Evolutionary conservation across 1,139 yeast genomes (phyloP).

Genomic region (Protomyces gravidus): DNA sequence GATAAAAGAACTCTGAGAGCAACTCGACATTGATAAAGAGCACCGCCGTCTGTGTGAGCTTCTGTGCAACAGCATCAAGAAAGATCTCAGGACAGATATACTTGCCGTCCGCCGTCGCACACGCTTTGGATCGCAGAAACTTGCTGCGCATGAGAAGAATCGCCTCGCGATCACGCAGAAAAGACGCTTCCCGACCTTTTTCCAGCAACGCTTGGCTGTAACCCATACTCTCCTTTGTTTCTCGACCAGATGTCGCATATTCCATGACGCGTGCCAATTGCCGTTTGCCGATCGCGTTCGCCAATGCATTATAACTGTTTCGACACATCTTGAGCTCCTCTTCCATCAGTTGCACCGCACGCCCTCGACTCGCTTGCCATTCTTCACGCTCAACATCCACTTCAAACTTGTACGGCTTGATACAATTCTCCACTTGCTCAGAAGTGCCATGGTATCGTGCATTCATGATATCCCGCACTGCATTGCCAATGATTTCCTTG

Average conservation of each 20-base stretch:
- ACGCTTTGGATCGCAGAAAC: conserved; percentile 68
- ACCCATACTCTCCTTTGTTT: conserved; percentile 45
- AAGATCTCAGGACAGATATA: conserved; percentile 93
- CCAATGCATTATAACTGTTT: conserved; percentile 57
- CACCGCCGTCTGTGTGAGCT: conserved; percentile 87
- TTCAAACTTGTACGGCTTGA: conserved; percentile 94
- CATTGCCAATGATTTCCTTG: conserved; percentile 71
- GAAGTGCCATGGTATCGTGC: conserved; percentile 85
- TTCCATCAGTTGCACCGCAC: conserved; percentile 63
- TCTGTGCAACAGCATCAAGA: conserved; percentile 85
- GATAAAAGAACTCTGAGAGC: conserved; percentile 88
- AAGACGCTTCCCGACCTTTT: conserved; percentile 71
- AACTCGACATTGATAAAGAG: conserved; percentile 89
- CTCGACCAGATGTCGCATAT: conserved; percentile 40
- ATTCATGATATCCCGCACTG: conserved; percentile 73
- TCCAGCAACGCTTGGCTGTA: conserved; percentile 67
- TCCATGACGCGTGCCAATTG: conserved; percentile 78
- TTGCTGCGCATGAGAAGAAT: conserved; percentile 70
- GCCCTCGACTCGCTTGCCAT: conserved; percentile 80
- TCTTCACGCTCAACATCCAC: conserved; percentile 94
- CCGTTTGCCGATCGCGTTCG: conserved; percentile 71
- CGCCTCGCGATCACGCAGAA: conserved; percentile 68
- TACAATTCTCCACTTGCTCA: conserved; percentile 96
- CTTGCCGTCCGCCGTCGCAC: conserved; percentile 73
- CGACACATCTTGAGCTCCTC: conserved; percentile 86